Percentiles rank a stretch among this genome's conserved stretches.
These are phyloP conservation scores for Tricholoma sp. DNA, from an alignment of 768 basidiomycete species.

Conservation along the genomic window DNA sequence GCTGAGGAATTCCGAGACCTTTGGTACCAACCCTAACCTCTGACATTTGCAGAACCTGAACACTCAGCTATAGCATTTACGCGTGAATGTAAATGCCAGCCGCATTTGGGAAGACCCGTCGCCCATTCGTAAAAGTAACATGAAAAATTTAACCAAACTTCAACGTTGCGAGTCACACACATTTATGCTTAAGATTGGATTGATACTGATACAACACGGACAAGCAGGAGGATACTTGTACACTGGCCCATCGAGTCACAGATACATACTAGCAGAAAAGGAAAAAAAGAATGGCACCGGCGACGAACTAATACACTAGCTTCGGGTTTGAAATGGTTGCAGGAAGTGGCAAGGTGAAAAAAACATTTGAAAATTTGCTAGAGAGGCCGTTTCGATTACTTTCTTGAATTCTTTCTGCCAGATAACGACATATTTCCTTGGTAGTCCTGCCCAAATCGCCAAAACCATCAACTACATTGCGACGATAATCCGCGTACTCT, in stretches of 20 bases:
- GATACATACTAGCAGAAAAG: neutral
- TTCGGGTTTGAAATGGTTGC: constrained; percentile 14
- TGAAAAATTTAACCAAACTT: neutral
- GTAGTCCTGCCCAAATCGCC: constrained; percentile 39
- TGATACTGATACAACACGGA: neutral
- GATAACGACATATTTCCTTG: constrained; percentile 27
- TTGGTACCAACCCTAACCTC: neutral
- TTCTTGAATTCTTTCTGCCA: constrained; percentile 37
- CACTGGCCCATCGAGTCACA: neutral
- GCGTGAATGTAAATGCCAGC: constrained; percentile 1
- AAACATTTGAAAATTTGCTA: constrained; percentile 43
- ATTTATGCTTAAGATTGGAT: neutral
- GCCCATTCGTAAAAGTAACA: constrained; percentile 8
- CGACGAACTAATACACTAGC: constrained; percentile 8
- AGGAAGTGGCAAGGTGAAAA: constrained; percentile 30
- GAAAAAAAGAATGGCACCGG: neutral
- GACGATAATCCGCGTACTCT: constrained; percentile 42
- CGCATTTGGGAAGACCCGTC: neutral
- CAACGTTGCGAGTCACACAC: too few relatives aligned
- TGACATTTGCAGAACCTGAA: neutral
- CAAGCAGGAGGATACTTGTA: neutral
- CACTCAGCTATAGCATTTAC: neutral
- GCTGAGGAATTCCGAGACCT: neutral
- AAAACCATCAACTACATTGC: constrained; percentile 32
- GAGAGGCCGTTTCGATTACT: constrained; percentile 45